Conservation (phyloP, 2,329 filamentous ascomycete species). For the Tolypocladium cylindrosporum region DNA sequence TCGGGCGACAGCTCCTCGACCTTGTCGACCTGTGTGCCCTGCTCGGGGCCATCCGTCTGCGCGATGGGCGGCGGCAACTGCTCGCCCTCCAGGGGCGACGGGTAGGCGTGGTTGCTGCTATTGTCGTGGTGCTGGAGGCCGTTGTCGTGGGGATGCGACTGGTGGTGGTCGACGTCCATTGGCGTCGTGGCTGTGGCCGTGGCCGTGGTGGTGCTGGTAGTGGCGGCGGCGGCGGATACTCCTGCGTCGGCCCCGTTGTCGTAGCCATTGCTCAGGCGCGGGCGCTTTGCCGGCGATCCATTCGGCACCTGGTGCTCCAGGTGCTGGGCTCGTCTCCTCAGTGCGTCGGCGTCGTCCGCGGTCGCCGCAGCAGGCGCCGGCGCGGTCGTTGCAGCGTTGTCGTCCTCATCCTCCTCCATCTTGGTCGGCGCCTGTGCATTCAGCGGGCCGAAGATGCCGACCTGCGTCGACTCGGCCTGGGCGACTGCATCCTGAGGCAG, state of each 20-base stretch:
- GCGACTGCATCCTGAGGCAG: conserved; percentile 36
- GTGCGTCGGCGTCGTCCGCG: conserved; percentile 28
- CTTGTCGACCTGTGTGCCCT: conserved; percentile 55
- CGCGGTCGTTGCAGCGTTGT: conserved; percentile 14
- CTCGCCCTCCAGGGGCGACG: conserved; percentile 52
- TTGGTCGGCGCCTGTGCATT: conserved; percentile 33
- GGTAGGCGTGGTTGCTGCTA: conserved; percentile 47
- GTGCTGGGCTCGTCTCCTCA: conserved; percentile 41
- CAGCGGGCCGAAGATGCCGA: conserved; percentile 49
- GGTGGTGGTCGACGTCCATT: conserved; percentile 48
- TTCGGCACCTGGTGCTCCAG: conserved; percentile 31
- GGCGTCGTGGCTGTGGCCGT: conserved; percentile 33
- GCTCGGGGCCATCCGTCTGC: conserved; percentile 51
- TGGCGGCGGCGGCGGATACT: conserved; percentile 19
- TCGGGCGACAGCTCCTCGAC: conserved; percentile 48
- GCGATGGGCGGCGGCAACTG: conserved; percentile 40
- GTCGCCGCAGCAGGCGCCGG: background rate
- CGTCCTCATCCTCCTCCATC: conserved; percentile 25
- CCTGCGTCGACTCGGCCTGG: conserved; percentile 34
- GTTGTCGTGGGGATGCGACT: conserved; percentile 2
- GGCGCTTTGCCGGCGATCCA: conserved; percentile 49
- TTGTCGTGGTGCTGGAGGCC: conserved; percentile 26
- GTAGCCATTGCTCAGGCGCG: conserved; percentile 51
- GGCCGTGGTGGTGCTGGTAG: conserved; percentile 20
- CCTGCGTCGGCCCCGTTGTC: conserved; percentile 41